Base-by-base conservation (phyloP, 1,284 basidiomycete genomes). In the Ganoderma meredithae region DNA sequence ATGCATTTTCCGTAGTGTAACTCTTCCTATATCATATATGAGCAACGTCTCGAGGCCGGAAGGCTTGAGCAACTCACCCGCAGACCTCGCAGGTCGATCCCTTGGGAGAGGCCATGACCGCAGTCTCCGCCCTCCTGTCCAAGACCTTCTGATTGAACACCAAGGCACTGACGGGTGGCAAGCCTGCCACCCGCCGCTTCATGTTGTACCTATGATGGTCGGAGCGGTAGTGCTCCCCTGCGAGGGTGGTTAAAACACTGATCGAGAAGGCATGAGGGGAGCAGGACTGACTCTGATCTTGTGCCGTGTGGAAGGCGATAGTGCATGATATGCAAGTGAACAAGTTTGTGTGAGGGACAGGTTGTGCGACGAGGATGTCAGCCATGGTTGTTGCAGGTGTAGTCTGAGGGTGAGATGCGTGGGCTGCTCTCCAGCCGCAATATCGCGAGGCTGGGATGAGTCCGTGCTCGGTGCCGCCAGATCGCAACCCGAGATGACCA, bases 191-290 rank as follows among this genome's bases (percentile, higher is more conserved):
- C 47, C 96, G 90, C 72, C 98, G 92, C 83, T 98, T 98, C 91
- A 98, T 96, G 80, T 99, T 99, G 83, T 99, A 99, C 63, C 97
- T 87, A 82, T 99, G 98, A 79, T 95, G 92, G 81, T 99, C 98
- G 44, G 95, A 95, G 73, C 90, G 90, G 80, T 98, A 99, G 79
- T 99, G 98, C 0, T 85, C 83, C 70, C 98, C 92, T 72, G 65
- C 12, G 39, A 60, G 2, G 15, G 1, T 10, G 9, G 9, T 31
- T 19, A 22, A 69, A 63, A 70, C 63, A 36, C 70, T 60, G 44
- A 49, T 62, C 22, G 6, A n/a, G 53, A 49, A 15, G n/a, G 55
- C 55, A 19, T 3, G 13, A 6, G 49, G 6, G 44, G 31, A 22
- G 65, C 39, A 66, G 55, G 62, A 83, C 89, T 67, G 71, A 93